Conservation (phyloP, 2,329 filamentous ascomycete species). For the Mariannaea elegans region DNA sequence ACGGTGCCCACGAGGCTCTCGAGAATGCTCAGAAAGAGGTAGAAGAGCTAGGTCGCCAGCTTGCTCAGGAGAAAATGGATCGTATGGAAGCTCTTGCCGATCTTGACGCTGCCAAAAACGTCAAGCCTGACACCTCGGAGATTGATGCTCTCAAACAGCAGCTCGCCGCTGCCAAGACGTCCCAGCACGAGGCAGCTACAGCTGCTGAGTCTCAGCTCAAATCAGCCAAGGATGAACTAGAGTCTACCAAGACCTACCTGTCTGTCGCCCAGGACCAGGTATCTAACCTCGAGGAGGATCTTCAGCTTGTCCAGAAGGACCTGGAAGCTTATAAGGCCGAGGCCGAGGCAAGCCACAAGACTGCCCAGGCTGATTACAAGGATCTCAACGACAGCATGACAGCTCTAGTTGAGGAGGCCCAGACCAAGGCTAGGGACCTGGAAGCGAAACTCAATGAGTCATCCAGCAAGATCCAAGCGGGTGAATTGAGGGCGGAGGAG, state of each 20-base stretch:
- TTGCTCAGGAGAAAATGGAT: slow-evolving; percentile 68
- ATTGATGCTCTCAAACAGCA: slow-evolving; percentile 61
- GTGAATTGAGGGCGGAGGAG: slow-evolving; percentile 58
- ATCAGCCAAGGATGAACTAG: slow-evolving; percentile 48
- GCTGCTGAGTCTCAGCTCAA: slow-evolving; percentile 45
- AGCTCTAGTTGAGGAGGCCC: slow-evolving; percentile 66
- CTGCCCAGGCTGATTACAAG: slow-evolving; percentile 66
- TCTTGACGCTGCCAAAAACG: slow-evolving; percentile 65
- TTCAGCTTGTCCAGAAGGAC: slow-evolving; percentile 61
- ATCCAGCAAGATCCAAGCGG: slow-evolving; percentile 55
- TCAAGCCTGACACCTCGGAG: slow-evolving; percentile 64
- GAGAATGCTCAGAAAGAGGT: slow-evolving; percentile 58
- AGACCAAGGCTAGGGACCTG: slow-evolving; percentile 61
- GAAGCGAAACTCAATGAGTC: slow-evolving; percentile 60
- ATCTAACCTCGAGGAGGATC: slow-evolving; percentile 48
- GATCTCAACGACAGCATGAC: slow-evolving; percentile 72
- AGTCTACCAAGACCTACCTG: slow-evolving; percentile 46
- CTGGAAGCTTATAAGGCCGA: slow-evolving; percentile 62
- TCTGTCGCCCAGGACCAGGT: slow-evolving; percentile 47
- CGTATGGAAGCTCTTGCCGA: slow-evolving; percentile 68
- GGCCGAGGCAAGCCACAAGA: slow-evolving; percentile 62
- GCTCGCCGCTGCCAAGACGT: slow-evolving; percentile 57
- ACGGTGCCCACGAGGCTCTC: slow-evolving; percentile 53
- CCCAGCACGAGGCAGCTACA: slow-evolving; percentile 55
- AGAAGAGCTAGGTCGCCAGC: slow-evolving; percentile 60